These are phyloP conservation scores for Shiraia sp. DNA, from an alignment of 2,329 filamentous ascomycete genomes.

Conservation along the genomic window DNA sequence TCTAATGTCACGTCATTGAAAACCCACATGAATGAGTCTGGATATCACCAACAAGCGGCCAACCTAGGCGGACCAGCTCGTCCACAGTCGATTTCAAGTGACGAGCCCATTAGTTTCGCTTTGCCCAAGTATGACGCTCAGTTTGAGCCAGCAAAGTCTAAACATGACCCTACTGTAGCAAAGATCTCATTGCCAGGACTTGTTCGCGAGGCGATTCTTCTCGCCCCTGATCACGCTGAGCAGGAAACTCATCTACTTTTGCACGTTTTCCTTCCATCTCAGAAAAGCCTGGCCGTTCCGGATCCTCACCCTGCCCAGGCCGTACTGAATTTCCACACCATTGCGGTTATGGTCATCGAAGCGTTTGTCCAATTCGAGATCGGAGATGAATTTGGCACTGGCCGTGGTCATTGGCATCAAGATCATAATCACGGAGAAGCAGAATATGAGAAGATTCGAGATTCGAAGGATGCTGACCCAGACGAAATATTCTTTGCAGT, in stretches of 20 bases:
- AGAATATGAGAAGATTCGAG: slow-evolving; percentile 8
- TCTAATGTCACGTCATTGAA: neutral
- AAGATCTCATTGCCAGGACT: slow-evolving; percentile 45
- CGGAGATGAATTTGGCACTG: slow-evolving; percentile 24
- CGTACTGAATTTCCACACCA: slow-evolving; percentile 39
- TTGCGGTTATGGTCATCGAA: slow-evolving; percentile 38
- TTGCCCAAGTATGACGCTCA: slow-evolving; percentile 22
- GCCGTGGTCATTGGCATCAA: slow-evolving; percentile 11
- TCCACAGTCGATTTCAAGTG: neutral
- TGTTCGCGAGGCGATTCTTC: slow-evolving; percentile 35
- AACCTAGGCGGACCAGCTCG: neutral
- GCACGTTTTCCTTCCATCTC: slow-evolving; percentile 34
- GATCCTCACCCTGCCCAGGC: slow-evolving; percentile 27
- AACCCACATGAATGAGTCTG: no score
- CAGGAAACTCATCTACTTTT: slow-evolving; percentile 32
- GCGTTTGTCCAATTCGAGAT: slow-evolving; percentile 28
- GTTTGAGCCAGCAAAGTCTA: slow-evolving; percentile 8
- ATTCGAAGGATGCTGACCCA: slow-evolving; percentile 17
- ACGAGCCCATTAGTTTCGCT: slow-evolving; percentile 16
- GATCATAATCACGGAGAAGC: slow-evolving; percentile 3
- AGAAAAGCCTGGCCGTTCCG: slow-evolving; percentile 16
- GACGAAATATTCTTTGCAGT: slow-evolving; percentile 40
- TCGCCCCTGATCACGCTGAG: slow-evolving; percentile 26
- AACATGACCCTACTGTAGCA: slow-evolving; percentile 20
- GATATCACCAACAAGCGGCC: no score